phyloP scores from a whole-genome alignment of 2,329 filamentous ascomycete genomes.

The Phialophora expanda region DNA sequence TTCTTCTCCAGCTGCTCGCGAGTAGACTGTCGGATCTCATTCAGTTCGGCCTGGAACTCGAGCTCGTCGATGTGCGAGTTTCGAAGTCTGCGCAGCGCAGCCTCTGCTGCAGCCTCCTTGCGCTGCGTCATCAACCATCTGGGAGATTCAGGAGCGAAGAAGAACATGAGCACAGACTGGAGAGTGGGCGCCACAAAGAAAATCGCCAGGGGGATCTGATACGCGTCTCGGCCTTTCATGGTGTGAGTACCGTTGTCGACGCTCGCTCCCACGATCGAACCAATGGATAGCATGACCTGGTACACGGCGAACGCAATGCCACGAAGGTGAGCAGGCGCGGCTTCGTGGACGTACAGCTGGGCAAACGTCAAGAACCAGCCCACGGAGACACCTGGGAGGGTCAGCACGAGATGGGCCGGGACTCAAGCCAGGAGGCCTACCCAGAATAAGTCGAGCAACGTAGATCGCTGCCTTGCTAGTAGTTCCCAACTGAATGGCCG shows the following conservation, averaged over 20 bases:
- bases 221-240: slow-evolving; percentile 22
- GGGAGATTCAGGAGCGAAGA: slow-evolving; percentile 35
- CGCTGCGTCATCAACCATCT: slow-evolving; percentile 36
- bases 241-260: slow-evolving; percentile 36
- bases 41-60: slow-evolving; percentile 34
- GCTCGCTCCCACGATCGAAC: slow-evolving; percentile 30
- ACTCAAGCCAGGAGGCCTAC: slow-evolving; percentile 28
- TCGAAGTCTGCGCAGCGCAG: slow-evolving; percentile 28
- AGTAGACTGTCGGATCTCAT: slow-evolving; percentile 36
- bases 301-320: slow-evolving; percentile 56
- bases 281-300: slow-evolving; percentile 30
- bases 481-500: slow-evolving; percentile 53
- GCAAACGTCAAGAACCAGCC: slow-evolving; percentile 55
- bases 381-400: slow-evolving; percentile 45
- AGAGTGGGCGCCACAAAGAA: slow-evolving; percentile 35
- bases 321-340: slow-evolving; percentile 54
- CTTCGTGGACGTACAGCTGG: slow-evolving; percentile 57
- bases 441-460: slow-evolving; percentile 53
- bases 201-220: slow-evolving; percentile 36
- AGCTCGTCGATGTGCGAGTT: slow-evolving; percentile 30
- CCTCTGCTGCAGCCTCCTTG: slow-evolving; percentile 29
- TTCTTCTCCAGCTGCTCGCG: slow-evolving; percentile 31
- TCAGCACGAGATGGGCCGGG: slow-evolving; percentile 8
- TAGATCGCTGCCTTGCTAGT: slow-evolving; percentile 52
- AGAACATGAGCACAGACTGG: slow-evolving; percentile 31